Percentiles rank a stretch among this genome's conserved stretches.
These are phyloP conservation scores for Stagonosporopsis cucurbitacearum DNA, from an alignment of 2,329 filamentous ascomycete genomes.

Conservation along the genomic window DNA sequence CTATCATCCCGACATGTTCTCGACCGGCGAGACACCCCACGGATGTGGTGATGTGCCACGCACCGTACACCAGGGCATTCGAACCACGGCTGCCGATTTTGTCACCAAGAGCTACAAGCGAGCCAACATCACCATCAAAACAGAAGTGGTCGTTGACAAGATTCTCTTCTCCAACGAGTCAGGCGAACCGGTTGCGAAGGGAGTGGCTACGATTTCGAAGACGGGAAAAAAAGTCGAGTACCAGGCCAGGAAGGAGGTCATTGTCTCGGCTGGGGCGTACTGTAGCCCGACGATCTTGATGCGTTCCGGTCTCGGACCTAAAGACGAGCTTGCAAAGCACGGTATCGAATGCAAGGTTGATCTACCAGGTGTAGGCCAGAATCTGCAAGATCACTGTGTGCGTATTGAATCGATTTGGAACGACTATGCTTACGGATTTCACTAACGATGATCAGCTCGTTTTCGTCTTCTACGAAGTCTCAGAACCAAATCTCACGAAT, in stretches of 20 bases:
- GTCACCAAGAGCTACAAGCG: conserved; percentile 52
- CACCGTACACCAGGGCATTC: conserved; percentile 41
- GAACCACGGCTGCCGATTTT: conserved; percentile 41
- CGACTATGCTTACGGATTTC: too few species aligned
- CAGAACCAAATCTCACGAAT: conserved; percentile 61
- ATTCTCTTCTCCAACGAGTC: conserved; percentile 52
- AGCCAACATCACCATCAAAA: conserved; percentile 46
- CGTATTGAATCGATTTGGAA: conserved; percentile 50
- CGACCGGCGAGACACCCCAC: conserved; percentile 48
- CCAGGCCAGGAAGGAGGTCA: conserved; percentile 41
- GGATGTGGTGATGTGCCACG: conserved; percentile 43
- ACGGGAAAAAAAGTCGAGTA: conserved; percentile 50
- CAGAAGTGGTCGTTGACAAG: conserved; percentile 48
- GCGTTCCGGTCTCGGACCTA: conserved; percentile 65
- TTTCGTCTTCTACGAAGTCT: conserved; percentile 67
- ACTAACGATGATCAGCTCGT: conserved; percentile 35
- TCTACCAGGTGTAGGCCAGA: conserved; percentile 67
- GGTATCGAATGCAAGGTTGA: conserved; percentile 61
- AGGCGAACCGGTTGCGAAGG: conserved; percentile 53
- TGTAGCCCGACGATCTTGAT: conserved; percentile 51
- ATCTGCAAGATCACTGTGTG: conserved; percentile 69
- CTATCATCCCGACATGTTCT: conserved; percentile 66
- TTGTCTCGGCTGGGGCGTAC: conserved; percentile 43
- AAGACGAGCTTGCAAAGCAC: conserved; percentile 58
- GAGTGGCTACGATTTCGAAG: conserved; percentile 53